Percentiles rank a stretch among this genome's conserved stretches.
These are phyloP conservation scores for Lasiodiplodia theobromae DNA, from an alignment of 2,329 filamentous ascomycete genomes.

Conservation along the genomic window DNA sequence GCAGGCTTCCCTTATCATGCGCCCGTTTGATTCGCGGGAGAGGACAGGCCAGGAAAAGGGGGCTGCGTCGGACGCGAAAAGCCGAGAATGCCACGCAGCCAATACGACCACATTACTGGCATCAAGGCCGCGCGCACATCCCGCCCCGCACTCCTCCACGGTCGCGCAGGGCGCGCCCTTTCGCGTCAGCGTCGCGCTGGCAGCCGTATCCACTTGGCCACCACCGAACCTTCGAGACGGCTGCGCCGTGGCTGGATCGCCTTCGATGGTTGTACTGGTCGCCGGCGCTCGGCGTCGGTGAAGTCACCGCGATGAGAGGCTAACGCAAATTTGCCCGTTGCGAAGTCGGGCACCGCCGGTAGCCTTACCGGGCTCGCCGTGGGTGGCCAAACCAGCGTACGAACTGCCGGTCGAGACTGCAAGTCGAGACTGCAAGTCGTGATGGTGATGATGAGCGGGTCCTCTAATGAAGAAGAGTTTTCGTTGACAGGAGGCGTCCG, in stretches of 20 bases:
- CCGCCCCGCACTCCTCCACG: neutral
- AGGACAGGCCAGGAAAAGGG: constrained; percentile 17
- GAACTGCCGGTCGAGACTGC: neutral
- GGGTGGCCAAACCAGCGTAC: neutral
- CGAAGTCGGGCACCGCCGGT: neutral
- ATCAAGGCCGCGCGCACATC: constrained; percentile 2
- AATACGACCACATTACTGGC: constrained; percentile 4
- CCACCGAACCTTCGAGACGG: constrained; percentile 15
- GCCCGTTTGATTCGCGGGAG: constrained; percentile 2
- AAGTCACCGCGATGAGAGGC: neutral
- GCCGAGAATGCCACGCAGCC: constrained; percentile 6
- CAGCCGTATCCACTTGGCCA: constrained; percentile 1
- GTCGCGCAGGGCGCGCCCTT: constrained; percentile 2
- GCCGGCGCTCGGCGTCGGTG: constrained; percentile 8
- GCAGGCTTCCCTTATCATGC: neutral
- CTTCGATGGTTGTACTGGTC: neutral
- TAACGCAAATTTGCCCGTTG: constrained; percentile 6
- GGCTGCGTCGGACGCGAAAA: constrained; percentile 6
- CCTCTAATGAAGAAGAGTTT: no score
- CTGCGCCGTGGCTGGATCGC: neutral
- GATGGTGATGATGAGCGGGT: no score
- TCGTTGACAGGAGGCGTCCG: no score
- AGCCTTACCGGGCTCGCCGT: neutral
- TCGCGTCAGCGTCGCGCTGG: constrained; percentile 21
- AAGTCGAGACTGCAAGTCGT: neutral